Evolutionary conservation across 331 rosid genomes (phyloP), one percentile per base, ranked within the genome.

Genomic region (Quercus lobata): DNA sequence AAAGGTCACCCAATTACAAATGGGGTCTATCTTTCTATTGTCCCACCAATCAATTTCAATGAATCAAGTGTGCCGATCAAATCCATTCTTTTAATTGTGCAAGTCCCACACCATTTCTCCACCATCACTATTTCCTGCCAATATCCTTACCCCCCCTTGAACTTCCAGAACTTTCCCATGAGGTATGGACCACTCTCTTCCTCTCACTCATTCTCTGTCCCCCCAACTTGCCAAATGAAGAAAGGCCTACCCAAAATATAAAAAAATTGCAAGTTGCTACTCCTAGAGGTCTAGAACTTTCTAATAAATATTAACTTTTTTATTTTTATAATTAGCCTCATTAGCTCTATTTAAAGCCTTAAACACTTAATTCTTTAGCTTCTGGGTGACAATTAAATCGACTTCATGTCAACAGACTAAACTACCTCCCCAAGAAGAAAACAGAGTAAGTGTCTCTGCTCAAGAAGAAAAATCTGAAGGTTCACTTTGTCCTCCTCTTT

Each of bases 131-230:
- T 24, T 49, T 15, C 55, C 55, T 49, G 55, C 5, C 24, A 53
- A 27, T 37, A 66, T 4, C 62, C 18, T 76, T 55, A 21, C 29
- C 37, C 41, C 41, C 49, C 9, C 62, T 41, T 71, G 34, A 81
- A 72, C 87, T 86, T 90, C 92, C 83, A 92, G 93, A 86, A 89
- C 83, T 60, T 92, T 90, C 92, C 35, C 8, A 74, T 14, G 55
- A 32, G 78, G 68, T 18, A 71, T 15, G 72, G 72, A 70, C 81
- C 81, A 73, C 44, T 34, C 27, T 21, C 73, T 12, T 68, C 22
- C 30, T 14, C 74, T 9, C 54, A 3, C 62, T 10, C 49, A 1
- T 10, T 62, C 85, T 27, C 11, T 35, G 16, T 19, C 10, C 14
- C 24, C 5, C 22, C 12, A 41, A 41, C 49, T 41, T 41, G 49